Evolutionary conservation across 176 grass and related monocot species (phyloP).

Genomic region (Carex scoparia): DNA sequence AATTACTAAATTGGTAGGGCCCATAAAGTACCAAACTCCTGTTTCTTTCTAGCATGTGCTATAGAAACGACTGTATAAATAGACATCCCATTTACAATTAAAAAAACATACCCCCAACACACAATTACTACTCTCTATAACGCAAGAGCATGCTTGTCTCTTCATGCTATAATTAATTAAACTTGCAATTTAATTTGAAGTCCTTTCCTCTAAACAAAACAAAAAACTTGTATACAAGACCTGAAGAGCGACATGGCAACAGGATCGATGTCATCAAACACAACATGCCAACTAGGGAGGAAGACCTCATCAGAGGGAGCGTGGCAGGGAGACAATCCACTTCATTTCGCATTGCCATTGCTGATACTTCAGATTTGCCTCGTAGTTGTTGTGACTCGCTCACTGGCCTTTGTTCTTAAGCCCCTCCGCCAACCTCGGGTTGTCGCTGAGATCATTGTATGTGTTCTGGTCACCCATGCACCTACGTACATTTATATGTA

Average conservation of each 20-base stretch:
- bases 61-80: not conserved
- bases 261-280: not conserved
- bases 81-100: not conserved
- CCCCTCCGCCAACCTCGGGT: slow-evolving; percentile 18
- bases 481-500: not conserved
- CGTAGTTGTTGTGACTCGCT: slow-evolving; percentile 14
- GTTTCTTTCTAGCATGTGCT: not conserved
- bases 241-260: not conserved
- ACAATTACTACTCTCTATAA: not conserved
- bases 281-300: not conserved
- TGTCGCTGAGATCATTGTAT: slow-evolving; percentile 22
- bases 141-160: not conserved
- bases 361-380: slow-evolving; percentile 18
- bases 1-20: not conserved
- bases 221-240: no score
- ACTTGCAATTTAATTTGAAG: no score
- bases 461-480: not conserved
- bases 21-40: not conserved
- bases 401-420: slow-evolving; percentile 1
- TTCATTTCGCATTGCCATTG: slow-evolving; percentile 14
- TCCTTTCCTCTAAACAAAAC: no score
- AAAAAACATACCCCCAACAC: not conserved
- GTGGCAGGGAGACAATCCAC: slow-evolving; percentile 21
- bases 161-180: no score
- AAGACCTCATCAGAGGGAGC: slow-evolving; percentile 8